Evolutionary conservation across 1,284 basidiomycete genomes (phyloP), one percentile per base, ranked within the genome.

Genomic region (Apiotrichum akiyoshidainum): DNA sequence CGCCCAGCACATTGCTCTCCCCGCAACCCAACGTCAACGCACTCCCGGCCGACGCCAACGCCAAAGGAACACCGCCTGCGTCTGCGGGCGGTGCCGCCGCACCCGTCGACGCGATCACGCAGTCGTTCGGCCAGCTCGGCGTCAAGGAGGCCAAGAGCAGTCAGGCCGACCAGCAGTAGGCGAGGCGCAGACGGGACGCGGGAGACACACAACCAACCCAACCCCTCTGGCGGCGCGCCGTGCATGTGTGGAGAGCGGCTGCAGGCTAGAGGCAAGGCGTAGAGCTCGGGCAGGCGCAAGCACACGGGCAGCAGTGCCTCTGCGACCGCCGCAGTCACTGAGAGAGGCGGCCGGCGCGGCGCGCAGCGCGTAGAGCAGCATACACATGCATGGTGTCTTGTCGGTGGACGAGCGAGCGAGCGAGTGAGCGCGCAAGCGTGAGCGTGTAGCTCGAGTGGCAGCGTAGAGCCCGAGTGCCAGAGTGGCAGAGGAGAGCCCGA

Each of bases 1-100:
- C 65, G 16, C 74, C 74, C 11, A 69, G 67, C 42, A 71, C 72
- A 13, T 59, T 76, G 16, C 55, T 75, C 12, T 75, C 73, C 13
- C 73, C 73, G 34, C 51, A 60, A 14, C 58, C 65, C 26, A 21
- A 46, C 16, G 46, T 40, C n/a, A 35, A 45, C 9, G 42, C 35
- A 14, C 26, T 57, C 26, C 56, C 56, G 17, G 44, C 11, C 22
- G 44, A 33, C 7, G 26, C 26, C 16, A 11, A 33, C 7, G 26
- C 26, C 16, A 11, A 21, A 22, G 40, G 40, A 41, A 41, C 16
- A 14, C 8, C 14, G 40, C 16, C 40, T 9, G 10, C 14, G n/a
- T n/a, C n/a, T 22, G 26, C 26, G 67, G 58, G 3, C 13, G 45
- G 45, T 11, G 14, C 45, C 45, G n/a, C 12, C 45, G 26, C 45